A percentile compares a stretch with the other conserved stretches of the same genome.
These are phyloP conservation scores for Vachellia pachyceras DNA, from an alignment of 306 rosid species.

Conservation along the genomic window DNA sequence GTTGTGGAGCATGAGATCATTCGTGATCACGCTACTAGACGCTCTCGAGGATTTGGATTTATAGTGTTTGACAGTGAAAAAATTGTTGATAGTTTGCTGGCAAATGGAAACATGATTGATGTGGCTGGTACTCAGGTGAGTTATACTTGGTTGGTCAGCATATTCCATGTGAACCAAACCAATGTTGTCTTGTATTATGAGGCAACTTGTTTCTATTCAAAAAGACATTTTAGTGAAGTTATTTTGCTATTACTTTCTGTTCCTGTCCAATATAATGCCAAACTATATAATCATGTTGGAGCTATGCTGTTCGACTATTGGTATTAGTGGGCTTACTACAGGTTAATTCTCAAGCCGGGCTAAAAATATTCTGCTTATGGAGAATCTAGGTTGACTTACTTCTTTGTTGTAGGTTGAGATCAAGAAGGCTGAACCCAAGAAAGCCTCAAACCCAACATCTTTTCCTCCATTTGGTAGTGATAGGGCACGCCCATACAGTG, in stretches of 20 bases:
- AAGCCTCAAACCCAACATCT: slow-evolving; percentile 90
- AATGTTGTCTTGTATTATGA: not conserved
- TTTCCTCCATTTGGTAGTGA: slow-evolving; percentile 90
- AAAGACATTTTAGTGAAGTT: slow-evolving; percentile 8
- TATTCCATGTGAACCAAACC: not conserved
- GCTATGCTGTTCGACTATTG: slow-evolving; percentile 5
- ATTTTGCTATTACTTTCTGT: slow-evolving; percentile 1
- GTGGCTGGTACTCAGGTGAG: slow-evolving; percentile 97
- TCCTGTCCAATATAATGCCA: slow-evolving; percentile 2
- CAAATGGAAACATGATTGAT: slow-evolving; percentile 94
- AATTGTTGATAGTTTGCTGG: slow-evolving; percentile 79
- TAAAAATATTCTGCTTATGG: slow-evolving; percentile 38
- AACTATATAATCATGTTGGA: not conserved
- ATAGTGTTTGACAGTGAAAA: slow-evolving; percentile 84
- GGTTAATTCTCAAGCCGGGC: slow-evolving; percentile 53
- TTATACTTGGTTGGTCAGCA: slow-evolving; percentile 34
- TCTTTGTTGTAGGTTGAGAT: slow-evolving; percentile 99
- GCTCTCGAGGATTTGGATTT: slow-evolving; percentile 95
- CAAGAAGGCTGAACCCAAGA: slow-evolving; percentile 99
- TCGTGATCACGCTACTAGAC: slow-evolving; percentile 81
- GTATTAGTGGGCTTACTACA: slow-evolving; percentile 48
- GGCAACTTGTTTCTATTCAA: not conserved
- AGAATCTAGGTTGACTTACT: slow-evolving; percentile 83
- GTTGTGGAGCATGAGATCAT: slow-evolving; percentile 90
- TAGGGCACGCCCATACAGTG: slow-evolving; percentile 91